A percentile compares a stretch with the other conserved stretches of the same genome.
phyloP scores from a whole-genome alignment of 1,284 basidiomycete genomes.

The Coriolopsis trogii region DNA sequence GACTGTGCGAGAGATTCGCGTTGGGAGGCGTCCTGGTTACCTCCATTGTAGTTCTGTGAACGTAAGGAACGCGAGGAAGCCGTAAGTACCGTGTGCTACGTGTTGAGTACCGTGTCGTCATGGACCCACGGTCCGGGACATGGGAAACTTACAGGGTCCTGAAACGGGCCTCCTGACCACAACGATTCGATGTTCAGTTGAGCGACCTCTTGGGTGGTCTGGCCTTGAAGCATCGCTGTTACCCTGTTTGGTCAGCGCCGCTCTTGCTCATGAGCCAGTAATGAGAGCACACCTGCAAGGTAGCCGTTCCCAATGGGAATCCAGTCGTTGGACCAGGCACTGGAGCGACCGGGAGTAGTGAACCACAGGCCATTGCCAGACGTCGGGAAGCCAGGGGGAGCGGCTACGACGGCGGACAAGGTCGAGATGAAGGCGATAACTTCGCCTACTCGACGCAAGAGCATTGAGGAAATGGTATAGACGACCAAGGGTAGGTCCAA shows the following conservation, averaged over 20 bases:
- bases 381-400: conserved; percentile 59
- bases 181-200: conserved; percentile 76
- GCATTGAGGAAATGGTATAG: conserved; percentile 10
- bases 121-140: too few species aligned
- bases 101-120: too few species aligned
- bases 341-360: conserved; percentile 44
- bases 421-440: conserved; percentile 10
- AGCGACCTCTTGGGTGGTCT: conserved; percentile 57
- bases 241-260: background rate
- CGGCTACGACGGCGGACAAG: conserved; percentile 19
- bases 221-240: conserved; percentile 67
- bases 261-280: background rate
- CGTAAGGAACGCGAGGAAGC: background rate
- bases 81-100: conserved; percentile 1
- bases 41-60: conserved; percentile 74
- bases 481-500: conserved; percentile 4
- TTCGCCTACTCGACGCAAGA: conserved; percentile 12
- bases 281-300: conserved; percentile 57
- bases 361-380: conserved; percentile 81
- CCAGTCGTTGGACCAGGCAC: conserved; percentile 57
- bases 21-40: conserved; percentile 58
- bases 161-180: conserved; percentile 76
- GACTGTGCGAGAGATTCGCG: conserved; percentile 46
- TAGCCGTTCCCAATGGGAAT: conserved; percentile 77
- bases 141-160: conserved; percentile 53